Evolutionary conservation across 495 filamentous ascomycete genomes (phyloP).

Genomic region (Bombardia bombarda): DNA sequence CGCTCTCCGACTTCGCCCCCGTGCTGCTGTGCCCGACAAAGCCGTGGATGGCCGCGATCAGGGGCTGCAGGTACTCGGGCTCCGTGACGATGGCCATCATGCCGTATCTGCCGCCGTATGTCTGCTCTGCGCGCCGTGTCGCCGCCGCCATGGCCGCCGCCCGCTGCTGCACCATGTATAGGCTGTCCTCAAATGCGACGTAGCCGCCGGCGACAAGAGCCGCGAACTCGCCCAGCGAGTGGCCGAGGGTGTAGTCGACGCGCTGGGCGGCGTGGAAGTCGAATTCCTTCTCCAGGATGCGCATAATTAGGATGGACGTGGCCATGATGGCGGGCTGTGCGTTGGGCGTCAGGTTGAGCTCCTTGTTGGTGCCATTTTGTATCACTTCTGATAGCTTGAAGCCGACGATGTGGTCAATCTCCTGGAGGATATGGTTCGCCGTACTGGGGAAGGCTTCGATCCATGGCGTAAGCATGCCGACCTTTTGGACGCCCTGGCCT

Average conservation of each 20-base stretch:
- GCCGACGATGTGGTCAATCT: conserved; percentile 71
- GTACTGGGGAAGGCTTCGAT: conserved; percentile 73
- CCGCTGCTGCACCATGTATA: conserved; percentile 67
- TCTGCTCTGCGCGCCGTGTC: conserved; percentile 51
- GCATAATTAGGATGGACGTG: conserved; percentile 80
- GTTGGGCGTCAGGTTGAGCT: conserved; percentile 73
- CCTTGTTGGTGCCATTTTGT: conserved; percentile 63
- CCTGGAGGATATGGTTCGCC: conserved; percentile 61
- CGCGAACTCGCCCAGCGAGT: conserved; percentile 93
- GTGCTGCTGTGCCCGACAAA: conserved; percentile 64
- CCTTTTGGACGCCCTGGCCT: conserved; percentile 93
- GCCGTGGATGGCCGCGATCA: conserved; percentile 69
- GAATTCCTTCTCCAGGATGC: conserved; percentile 80
- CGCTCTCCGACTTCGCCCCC: conserved; percentile 59
- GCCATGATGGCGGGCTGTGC: conserved; percentile 96
- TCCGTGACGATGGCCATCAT: conserved; percentile 94
- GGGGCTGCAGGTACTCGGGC: conserved; percentile 53
- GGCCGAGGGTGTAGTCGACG: conserved; percentile 77
- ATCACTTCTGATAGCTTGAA: conserved; percentile 71
- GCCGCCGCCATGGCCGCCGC: conserved; percentile 81
- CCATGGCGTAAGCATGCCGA: conserved; percentile 86
- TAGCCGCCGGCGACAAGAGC: conserved; percentile 78
- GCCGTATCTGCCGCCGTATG: conserved; percentile 70
- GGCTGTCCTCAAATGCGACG: conserved; percentile 65
- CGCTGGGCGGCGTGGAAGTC: conserved; percentile 60